A percentile compares a stretch with the other conserved stretches of the same genome.
Conservation (phyloP, 768 basidiomycete genomes). For the Podaxis sp. region DNA sequence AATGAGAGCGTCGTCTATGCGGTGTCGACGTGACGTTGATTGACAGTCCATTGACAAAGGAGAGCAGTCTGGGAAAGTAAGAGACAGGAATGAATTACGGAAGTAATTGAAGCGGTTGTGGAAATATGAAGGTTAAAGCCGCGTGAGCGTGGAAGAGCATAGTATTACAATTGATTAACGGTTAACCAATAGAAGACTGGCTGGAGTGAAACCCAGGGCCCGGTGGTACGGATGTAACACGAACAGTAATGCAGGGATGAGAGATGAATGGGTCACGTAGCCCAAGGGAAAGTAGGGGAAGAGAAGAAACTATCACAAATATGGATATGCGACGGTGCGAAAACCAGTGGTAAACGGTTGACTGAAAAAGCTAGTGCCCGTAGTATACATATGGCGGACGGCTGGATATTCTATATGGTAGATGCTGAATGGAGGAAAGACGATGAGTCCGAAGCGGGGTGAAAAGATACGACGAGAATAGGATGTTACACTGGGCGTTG, state of each 20-base stretch:
- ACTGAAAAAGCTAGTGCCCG: not conserved
- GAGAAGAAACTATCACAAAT: not conserved
- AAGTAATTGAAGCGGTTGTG: not conserved
- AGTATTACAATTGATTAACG: not conserved
- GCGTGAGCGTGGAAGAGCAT: not conserved
- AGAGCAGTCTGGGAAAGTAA: not conserved
- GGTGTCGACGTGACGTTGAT: not conserved
- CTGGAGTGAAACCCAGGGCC: conserved; percentile 1
- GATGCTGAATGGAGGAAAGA: conserved; percentile 10
- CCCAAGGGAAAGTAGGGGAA: conserved; percentile 7
- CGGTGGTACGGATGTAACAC: not conserved
- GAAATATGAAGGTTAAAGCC: conserved; percentile 2
- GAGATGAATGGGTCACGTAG: not conserved
- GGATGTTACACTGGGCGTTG: conserved; percentile 39
- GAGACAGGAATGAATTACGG: not conserved
- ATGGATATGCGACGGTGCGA: not conserved
- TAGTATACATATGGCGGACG: conserved; percentile 6
- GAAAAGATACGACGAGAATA: not conserved
- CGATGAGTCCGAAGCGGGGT: conserved; percentile 18
- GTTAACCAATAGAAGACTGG: conserved; percentile 4
- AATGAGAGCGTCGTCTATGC: no score
- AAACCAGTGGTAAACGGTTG: not conserved
- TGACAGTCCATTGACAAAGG: not conserved
- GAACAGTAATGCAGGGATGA: conserved; percentile 6
- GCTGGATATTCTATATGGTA: conserved; percentile 17